Base-by-base conservation (phyloP, 352 stramenopile species). In the Pythium dissotocum region DNA sequence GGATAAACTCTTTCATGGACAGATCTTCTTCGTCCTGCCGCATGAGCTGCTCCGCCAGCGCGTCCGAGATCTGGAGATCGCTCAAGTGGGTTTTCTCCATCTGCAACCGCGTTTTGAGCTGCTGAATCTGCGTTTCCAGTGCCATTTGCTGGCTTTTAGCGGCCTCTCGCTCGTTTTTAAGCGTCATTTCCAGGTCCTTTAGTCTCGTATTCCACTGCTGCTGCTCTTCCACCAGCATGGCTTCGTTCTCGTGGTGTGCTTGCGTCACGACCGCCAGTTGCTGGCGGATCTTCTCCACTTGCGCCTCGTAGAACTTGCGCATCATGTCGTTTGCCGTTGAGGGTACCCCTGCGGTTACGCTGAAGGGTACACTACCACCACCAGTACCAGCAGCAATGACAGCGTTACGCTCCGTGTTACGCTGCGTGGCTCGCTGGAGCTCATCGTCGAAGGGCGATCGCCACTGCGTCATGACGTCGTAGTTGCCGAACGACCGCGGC, bases 281-380 rank as follows among this genome's bases (percentile, higher is more conserved):
- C 24, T 73, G 63, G 51, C 86, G 81, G 35, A 93, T 83, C 67
- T 90, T 87, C 13, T 85, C 80, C n/a, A 92, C 85, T 61, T 93
- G 85, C 26, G 85, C 79, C 70, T 93, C 82, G 67, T 91, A 94
- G 53, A 93, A 91, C 66, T 87, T 88, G 62, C 88, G 85, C 82
- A 93, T 88, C 40, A 90, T 72, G 13, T 80, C 61, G 53, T 76
- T 53, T 1, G 55, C n/a, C 2, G 40, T 60, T 9, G 62, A 26
- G 18, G 49, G 36, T 8, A 30, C 61, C 3, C 28, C 8, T 9
- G 56, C n/a, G 57, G 48, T 66, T 10, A n/a, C 40, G 7, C 57
- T 63, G 8, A 30, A 2, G 48, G 67, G 2, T 60, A 71, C 13
- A 65, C 16, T 12, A 9, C 40, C n/a, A 36, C 26, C 38, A 9